Conservation (phyloP, 2,329 filamentous ascomycete species). For the Alternaria conjuncta region DNA sequence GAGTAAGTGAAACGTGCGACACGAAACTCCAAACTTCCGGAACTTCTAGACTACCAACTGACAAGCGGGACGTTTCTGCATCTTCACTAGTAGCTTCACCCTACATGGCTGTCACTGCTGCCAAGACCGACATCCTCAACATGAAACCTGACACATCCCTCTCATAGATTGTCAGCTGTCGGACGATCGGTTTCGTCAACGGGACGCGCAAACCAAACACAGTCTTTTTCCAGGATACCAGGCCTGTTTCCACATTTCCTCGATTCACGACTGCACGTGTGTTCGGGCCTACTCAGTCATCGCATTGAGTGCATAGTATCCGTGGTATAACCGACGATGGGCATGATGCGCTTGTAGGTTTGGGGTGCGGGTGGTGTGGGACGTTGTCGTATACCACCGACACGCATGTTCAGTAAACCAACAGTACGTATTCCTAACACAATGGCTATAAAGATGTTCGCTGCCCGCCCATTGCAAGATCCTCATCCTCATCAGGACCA, state of each 20-base stretch:
- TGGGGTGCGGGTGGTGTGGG: slow-evolving; percentile 8
- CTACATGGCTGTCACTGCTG: neutral
- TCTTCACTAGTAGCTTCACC: neutral
- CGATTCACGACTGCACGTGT: neutral
- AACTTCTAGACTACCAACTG: neutral
- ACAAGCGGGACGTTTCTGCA: neutral
- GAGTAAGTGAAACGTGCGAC: neutral
- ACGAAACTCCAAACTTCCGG: neutral
- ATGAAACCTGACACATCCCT: slow-evolving; percentile 2
- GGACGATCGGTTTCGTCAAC: neutral
- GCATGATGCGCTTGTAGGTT: slow-evolving; percentile 9
- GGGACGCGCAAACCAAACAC: neutral
- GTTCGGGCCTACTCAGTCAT: neutral
- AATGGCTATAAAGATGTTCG: slow-evolving; percentile 17
- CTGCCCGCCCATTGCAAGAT: neutral
- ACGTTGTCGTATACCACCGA: neutral
- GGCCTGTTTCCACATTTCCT: neutral
- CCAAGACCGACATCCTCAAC: neutral
- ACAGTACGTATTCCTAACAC: neutral
- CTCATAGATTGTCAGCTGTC: neutral
- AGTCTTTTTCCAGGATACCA: neutral
- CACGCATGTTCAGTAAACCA: neutral
- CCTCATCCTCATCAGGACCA: slow-evolving; percentile 17
- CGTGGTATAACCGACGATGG: neutral
- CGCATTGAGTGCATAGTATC: neutral